Conservation (phyloP, 2,329 filamentous ascomycete genomes). For the Clarireedia homoeocarpa region DNA sequence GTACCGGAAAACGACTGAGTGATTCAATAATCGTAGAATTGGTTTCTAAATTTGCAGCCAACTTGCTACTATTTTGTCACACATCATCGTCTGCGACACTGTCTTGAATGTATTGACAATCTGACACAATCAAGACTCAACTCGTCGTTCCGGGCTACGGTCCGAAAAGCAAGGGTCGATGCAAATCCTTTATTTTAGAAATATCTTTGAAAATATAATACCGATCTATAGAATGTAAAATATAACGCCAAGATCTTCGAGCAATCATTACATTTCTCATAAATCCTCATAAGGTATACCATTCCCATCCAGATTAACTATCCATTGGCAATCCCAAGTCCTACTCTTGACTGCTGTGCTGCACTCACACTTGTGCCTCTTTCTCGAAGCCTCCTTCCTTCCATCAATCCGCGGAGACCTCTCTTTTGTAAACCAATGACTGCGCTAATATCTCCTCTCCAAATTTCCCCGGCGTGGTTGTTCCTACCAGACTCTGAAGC, state of each 20-base stretch:
- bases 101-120: too few relatives aligned
- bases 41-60: too few relatives aligned
- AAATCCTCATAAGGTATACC: slow-evolving; percentile 8
- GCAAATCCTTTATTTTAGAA: background rate
- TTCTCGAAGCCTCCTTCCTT: slow-evolving; percentile 79
- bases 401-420: slow-evolving; percentile 87
- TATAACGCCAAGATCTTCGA: slow-evolving; percentile 2
- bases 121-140: too few relatives aligned
- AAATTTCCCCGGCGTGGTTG: slow-evolving; percentile 52
- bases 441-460: slow-evolving; percentile 74
- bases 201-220: background rate
- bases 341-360: slow-evolving; percentile 34
- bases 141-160: too few relatives aligned
- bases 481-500: slow-evolving; percentile 33
- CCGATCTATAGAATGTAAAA: background rate
- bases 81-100: too few relatives aligned
- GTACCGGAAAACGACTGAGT: too few relatives aligned
- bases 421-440: slow-evolving; percentile 95
- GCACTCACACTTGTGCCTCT: slow-evolving; percentile 40
- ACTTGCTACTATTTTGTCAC: too few relatives aligned
- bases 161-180: background rate
- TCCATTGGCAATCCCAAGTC: slow-evolving; percentile 41
- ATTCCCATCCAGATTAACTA: background rate
- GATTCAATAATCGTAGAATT: too few relatives aligned
- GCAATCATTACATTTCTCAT: slow-evolving; percentile 10